Evolutionary conservation across 2,329 filamentous ascomycete species (phyloP), one percentile per base, ranked within the genome.

Genomic region (Colletotrichum spaethianum): DNA sequence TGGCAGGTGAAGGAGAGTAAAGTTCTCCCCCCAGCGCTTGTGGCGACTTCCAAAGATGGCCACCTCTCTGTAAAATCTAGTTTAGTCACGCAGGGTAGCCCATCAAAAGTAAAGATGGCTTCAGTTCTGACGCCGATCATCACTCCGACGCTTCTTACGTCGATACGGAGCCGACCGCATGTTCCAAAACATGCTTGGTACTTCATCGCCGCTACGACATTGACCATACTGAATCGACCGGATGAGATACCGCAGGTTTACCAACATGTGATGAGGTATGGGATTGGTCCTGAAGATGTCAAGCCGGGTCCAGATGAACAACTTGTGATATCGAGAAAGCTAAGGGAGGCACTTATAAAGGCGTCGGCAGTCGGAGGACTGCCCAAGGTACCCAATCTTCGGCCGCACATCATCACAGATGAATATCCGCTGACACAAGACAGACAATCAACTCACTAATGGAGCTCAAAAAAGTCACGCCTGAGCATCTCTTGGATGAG

Each of bases 331-430:
- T 81, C 82, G 3, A 79, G 85, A 53, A 82, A 85, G 53, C 83
- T 87, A 71, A 79, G 87, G 28, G 86, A 89, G 76, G 85, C 85
- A 1, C 77, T 89, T 36, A 78, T 88, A 40, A 88, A 88, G 75
- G 81, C 82, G 9, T 82, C 83, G 16, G 82, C 85, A 2, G 82
- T 89, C 52, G 83, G 83, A 20, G 86, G 87, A 1, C 75, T 89
- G 59, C 86, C 87, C 9, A 88, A 86, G 83, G 86, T 87, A 79
- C 56, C 31, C 23, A 23, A 40, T 33, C 14, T 23, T 33, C 9
- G 18, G 20, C 23, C 23, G 12, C 38, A 33, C 16, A 38, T 11
- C 4, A 18, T n/a, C 46, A 26, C 7, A 7, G 4, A 5, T 12
- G 33, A 44, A 23, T 9, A 36, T 2, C 26, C n/a, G 26, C 33